phyloP scores from a whole-genome alignment of 345 rosid species.

The Moringa oleifera region DNA sequence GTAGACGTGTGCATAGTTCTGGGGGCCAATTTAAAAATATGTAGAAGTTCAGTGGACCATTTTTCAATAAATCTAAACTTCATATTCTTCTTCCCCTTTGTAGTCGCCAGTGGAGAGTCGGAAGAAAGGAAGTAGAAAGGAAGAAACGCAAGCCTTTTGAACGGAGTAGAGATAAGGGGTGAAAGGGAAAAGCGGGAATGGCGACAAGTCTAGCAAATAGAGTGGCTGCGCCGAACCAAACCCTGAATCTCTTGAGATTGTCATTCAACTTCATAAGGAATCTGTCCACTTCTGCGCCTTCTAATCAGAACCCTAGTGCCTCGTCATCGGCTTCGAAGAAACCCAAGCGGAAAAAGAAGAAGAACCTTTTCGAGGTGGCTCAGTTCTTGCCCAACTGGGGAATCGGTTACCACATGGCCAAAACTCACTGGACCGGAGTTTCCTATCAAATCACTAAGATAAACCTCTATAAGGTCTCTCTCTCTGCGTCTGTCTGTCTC shows the following conservation, averaged over 20 bases:
- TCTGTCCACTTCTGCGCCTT: constrained; percentile 34
- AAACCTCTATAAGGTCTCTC: constrained; percentile 85
- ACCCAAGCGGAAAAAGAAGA: constrained; percentile 69
- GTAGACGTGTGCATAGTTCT: no score
- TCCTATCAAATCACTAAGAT: constrained; percentile 90
- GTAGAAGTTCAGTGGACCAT: no score
- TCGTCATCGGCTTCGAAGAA: constrained; percentile 33
- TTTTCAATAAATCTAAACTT: no score
- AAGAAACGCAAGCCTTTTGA: no score
- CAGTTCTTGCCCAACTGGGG: constrained; percentile 97
- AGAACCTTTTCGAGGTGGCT: constrained; percentile 91
- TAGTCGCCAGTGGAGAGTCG: no score
- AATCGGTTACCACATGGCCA: constrained; percentile 85
- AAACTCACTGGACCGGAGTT: constrained; percentile 85
- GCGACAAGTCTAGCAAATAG: constrained; percentile 36
- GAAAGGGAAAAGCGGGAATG: constrained; percentile 18
- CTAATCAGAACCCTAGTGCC: constrained; percentile 23
- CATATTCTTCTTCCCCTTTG: no score
- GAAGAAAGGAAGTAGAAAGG: no score
- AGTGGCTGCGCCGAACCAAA: constrained; percentile 24
- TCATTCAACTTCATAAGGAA: constrained; percentile 40
- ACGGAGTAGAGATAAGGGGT: background rate
- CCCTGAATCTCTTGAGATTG: constrained; percentile 27
- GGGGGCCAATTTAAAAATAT: no score
- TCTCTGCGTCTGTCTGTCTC: background rate